Percentiles rank a stretch among this genome's conserved stretches.
Evolutionary conservation across 768 basidiomycete species (phyloP).

Genomic region (Lactarius sanguifluus): DNA sequence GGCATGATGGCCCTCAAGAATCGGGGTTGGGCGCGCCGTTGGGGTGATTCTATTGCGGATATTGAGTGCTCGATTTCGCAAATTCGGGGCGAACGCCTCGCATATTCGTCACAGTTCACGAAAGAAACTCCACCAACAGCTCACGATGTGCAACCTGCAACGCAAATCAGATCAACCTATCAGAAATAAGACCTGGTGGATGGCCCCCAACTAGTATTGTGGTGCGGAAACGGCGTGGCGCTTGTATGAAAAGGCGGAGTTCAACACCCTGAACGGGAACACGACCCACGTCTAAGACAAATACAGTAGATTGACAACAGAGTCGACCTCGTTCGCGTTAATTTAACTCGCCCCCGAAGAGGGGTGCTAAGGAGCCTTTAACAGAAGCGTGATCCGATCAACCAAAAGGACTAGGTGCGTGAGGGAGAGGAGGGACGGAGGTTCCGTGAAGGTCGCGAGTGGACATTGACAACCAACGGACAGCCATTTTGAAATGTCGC

Average conservation of each 20-base stretch:
- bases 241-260: slow-evolving; percentile 46
- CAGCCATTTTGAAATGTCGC: slow-evolving; percentile 2
- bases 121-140: not conserved
- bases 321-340: slow-evolving; percentile 49
- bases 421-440: not conserved
- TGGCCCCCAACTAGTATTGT: slow-evolving; percentile 43
- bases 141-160: slow-evolving; percentile 15
- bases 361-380: slow-evolving; percentile 13
- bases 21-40: not conserved
- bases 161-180: slow-evolving; percentile 13
- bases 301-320: slow-evolving; percentile 47
- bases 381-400: slow-evolving; percentile 6
- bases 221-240: slow-evolving; percentile 39
- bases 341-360: slow-evolving; percentile 37
- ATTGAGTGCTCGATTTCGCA: slow-evolving; percentile 10
- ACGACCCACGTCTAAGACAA: slow-evolving; percentile 46
- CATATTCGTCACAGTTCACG: slow-evolving; percentile 8
- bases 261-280: slow-evolving; percentile 43
- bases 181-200: slow-evolving; percentile 8
- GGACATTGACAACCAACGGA: not conserved
- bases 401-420: not conserved
- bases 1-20: slow-evolving; percentile 2
- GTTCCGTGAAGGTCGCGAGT: not conserved
- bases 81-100: not conserved
- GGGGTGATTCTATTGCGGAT: not conserved